Conservation (phyloP, 2,329 filamentous ascomycete species). For the Xylariaceae sp. region DNA sequence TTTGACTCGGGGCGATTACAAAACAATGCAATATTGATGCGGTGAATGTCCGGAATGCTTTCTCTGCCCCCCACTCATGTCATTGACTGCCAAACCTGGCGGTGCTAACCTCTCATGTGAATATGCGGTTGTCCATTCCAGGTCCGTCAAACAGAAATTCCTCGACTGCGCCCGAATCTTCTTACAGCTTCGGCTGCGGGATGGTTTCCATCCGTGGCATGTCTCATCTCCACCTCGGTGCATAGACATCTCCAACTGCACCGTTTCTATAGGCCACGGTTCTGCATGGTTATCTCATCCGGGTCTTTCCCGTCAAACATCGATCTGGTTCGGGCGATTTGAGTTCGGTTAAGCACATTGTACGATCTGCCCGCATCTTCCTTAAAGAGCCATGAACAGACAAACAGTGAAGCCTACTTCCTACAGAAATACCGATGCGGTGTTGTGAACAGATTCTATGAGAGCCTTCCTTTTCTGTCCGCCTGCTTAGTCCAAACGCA, state of each 20-base stretch:
- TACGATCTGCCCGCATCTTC: too few species aligned
- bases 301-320: too few species aligned
- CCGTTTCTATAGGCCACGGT: conserved; percentile 9
- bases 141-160: neutral
- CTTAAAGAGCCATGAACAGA: too few species aligned
- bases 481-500: too few species aligned
- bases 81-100: neutral
- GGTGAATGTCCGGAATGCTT: conserved; percentile 13
- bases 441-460: too few species aligned
- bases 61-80: conserved; percentile 1
- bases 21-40: conserved; percentile 1
- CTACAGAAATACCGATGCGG: too few species aligned
- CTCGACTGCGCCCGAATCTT: conserved; percentile 3
- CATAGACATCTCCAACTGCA: conserved; percentile 16
- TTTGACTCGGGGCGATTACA: conserved; percentile 13
- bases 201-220: conserved; percentile 9
- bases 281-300: too few species aligned
- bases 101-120: too few species aligned
- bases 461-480: too few species aligned
- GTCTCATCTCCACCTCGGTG: conserved; percentile 9
- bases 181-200: conserved; percentile 5
- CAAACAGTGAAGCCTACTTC: too few species aligned
- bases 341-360: too few species aligned
- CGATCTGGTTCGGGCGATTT: too few species aligned
- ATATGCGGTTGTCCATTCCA: neutral